Conservation (phyloP, 2,329 filamentous ascomycete genomes). For the Penicillium sp. region DNA sequence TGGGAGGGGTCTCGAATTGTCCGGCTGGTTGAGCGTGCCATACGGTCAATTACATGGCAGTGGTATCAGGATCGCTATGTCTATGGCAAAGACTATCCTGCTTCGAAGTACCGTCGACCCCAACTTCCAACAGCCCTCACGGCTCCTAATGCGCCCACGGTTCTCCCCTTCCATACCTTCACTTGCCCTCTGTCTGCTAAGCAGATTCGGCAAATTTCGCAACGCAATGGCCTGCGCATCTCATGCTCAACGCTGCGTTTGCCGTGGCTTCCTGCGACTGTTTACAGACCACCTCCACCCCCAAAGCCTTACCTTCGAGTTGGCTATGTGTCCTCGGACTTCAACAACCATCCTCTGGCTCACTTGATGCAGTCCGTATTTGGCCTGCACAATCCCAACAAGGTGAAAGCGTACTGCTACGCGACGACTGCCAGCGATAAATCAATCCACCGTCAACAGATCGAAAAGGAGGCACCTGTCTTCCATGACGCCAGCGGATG, state of each 20-base stretch:
- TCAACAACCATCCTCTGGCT: slow-evolving; percentile 96
- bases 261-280: slow-evolving; percentile 80
- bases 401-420: slow-evolving; percentile 89
- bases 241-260: slow-evolving; percentile 86
- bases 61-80: slow-evolving; percentile 88
- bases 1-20: slow-evolving; percentile 91
- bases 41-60: slow-evolving; percentile 76
- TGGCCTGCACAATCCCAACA: slow-evolving; percentile 76
- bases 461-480: slow-evolving; percentile 87
- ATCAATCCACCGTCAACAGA: slow-evolving; percentile 87
- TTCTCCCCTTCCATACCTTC: slow-evolving; percentile 96
- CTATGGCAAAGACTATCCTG: slow-evolving; percentile 61
- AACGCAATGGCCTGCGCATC: slow-evolving; percentile 90
- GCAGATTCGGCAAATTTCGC: slow-evolving; percentile 91
- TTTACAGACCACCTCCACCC: slow-evolving; percentile 84
- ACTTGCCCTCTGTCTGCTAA: slow-evolving; percentile 91
- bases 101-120: slow-evolving; percentile 71
- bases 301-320: slow-evolving; percentile 85
- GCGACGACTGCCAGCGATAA: slow-evolving; percentile 91
- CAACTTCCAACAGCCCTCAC: slow-evolving; percentile 74
- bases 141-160: slow-evolving; percentile 87
- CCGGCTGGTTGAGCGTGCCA: slow-evolving; percentile 81
- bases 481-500: slow-evolving; percentile 89
- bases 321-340: slow-evolving; percentile 96
- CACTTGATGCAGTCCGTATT: slow-evolving; percentile 99